Evolutionary conservation across 2,329 filamentous ascomycete species (phyloP), one percentile per base, ranked within the genome.

Genomic region (Hysterium pulicare): DNA sequence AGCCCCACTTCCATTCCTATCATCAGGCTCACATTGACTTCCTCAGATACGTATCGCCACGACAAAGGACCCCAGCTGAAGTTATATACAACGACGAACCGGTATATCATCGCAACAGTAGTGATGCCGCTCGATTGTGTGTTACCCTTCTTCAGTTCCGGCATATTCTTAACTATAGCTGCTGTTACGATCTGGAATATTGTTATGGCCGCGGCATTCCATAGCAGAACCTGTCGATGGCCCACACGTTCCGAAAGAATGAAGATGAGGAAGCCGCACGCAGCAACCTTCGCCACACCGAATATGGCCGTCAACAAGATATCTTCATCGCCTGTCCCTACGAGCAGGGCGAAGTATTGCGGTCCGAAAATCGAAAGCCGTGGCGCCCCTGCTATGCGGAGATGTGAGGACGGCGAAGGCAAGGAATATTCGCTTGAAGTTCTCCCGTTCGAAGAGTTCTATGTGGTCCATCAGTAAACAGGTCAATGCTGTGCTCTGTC

Each of bases 281-380:
- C 78, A 9, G 74, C 72, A 11, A 79, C 74, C 50, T 79, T 79
- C 45, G 78, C 64, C 2, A 71, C 72, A 10, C 75, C 76, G 48
- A 78, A 79, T 41, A 78, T 73, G 3, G 72, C 75, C 0, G 74
- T 77, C 6, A 79, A 54, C 1, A 79, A 55, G 4, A 79, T 64
- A 33, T 69, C 68, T 26, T 66, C 61, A 33, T 72, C 66, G 1
- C 67, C 69, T 5, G 60, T 58, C 5, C 58, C 65, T 17, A 76
- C 70, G 0, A 73, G n/a, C 0, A 77, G 59, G 16, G 70, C 69
- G 55, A 79, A 78, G 57, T 77, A 78, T 50, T 79, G 75, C 4
- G 76, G 75, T 0, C 73, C 74, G 41, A 76, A 78, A 77, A 10
- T 75, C 75, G 49, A 78, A 71, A 0, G 76, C 75, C 0, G 75